These are phyloP conservation scores for Phialophora macrospora DNA, from an alignment of 2,329 filamentous ascomycete genomes.

Conservation along the genomic window DNA sequence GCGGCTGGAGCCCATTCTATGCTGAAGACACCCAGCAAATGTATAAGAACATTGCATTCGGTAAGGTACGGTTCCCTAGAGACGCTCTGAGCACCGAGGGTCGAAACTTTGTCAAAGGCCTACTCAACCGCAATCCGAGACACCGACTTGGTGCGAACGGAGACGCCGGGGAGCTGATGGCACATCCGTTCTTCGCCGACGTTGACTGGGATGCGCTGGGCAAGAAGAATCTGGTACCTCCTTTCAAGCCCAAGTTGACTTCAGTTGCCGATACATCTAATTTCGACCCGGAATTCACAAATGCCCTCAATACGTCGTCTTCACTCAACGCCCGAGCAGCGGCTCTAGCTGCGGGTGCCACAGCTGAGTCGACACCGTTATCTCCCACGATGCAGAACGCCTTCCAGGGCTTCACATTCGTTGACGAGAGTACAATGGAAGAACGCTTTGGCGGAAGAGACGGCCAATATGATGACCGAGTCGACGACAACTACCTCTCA, in stretches of 20 bases:
- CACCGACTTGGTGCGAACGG: constrained; percentile 88
- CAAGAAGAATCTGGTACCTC: constrained; percentile 91
- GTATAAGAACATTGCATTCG: constrained; percentile 99
- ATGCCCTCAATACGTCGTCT: constrained; percentile 81
- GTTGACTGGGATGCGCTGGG: constrained; percentile 88
- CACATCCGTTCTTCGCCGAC: constrained; percentile 91
- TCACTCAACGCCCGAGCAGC: constrained; percentile 91
- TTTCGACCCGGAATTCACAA: constrained; percentile 98
- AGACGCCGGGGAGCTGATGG: constrained; percentile 92
- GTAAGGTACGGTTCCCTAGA: constrained; percentile 93
- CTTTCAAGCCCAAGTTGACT: constrained; percentile 97
- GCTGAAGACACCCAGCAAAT: constrained; percentile 99
- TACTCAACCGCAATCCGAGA: constrained; percentile 95
- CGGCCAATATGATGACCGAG: constrained; percentile 42
- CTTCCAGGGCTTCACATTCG: constrained; percentile 97
- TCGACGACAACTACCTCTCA: constrained; percentile 34
- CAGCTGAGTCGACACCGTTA: constrained; percentile 86
- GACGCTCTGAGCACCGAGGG: constrained; percentile 94
- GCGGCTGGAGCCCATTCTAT: constrained; percentile 98
- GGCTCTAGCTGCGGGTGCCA: constrained; percentile 77
- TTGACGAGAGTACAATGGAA: constrained; percentile 95
- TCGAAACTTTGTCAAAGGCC: constrained; percentile 95
- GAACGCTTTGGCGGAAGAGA: constrained; percentile 68
- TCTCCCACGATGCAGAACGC: constrained; percentile 97
- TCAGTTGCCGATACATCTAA: constrained; percentile 96